Evolutionary conservation across 2,329 filamentous ascomycete species (phyloP).

Genomic region (Chaetomium strumarium): DNA sequence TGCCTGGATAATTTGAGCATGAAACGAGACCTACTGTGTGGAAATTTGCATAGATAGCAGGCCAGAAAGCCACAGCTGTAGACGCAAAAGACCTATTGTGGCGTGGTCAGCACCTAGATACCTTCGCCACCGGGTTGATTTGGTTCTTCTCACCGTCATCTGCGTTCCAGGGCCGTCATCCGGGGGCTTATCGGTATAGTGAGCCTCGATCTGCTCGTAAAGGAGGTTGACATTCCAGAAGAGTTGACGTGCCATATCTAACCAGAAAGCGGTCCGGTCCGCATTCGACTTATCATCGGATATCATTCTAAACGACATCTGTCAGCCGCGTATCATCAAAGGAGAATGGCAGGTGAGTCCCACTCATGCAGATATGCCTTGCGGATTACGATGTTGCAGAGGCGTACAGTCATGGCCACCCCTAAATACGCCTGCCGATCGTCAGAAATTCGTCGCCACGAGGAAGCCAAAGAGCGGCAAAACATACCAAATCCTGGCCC

Average conservation of each 20-base stretch:
- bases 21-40: slow-evolving; percentile 35
- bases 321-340: not conserved
- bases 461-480: too few species aligned
- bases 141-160: slow-evolving; percentile 38
- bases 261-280: slow-evolving; percentile 36
- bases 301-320: slow-evolving; percentile 35
- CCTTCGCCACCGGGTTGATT: too few species aligned
- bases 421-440: slow-evolving; percentile 44
- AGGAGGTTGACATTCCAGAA: slow-evolving; percentile 44
- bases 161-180: slow-evolving; percentile 48
- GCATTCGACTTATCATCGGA: slow-evolving; percentile 36
- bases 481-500: slow-evolving; percentile 44
- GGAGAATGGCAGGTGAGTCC: slow-evolving; percentile 12
- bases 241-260: slow-evolving; percentile 40
- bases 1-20: not conserved
- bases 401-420: slow-evolving; percentile 48
- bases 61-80: slow-evolving; percentile 50
- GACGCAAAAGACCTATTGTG: slow-evolving; percentile 42
- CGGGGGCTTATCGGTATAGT: slow-evolving; percentile 41
- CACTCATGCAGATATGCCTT: slow-evolving; percentile 50
- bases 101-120: not conserved
- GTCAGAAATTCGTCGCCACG: not conserved
- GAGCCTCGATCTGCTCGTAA: slow-evolving; percentile 46
- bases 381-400: slow-evolving; percentile 52
- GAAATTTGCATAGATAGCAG: slow-evolving; percentile 47